Conservation (phyloP, 2,329 filamentous ascomycete species). For the Phaeosphaeriaceae sp. region DNA sequence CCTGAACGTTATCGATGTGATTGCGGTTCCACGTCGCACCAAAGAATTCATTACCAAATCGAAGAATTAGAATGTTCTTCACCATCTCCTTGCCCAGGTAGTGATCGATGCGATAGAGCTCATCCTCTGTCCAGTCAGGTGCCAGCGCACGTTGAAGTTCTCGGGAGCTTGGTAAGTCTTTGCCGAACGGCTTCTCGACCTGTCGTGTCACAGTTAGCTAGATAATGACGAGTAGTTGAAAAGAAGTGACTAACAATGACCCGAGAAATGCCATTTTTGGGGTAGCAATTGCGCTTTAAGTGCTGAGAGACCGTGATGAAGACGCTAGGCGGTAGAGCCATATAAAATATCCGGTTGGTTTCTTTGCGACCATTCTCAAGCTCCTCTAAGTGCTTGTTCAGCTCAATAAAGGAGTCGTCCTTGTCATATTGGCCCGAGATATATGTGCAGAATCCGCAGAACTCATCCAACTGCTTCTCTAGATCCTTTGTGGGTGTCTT, state of each 20-base stretch:
- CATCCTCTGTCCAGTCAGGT: constrained; percentile 98
- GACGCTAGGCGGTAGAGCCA: constrained; percentile 96
- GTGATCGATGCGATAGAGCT: constrained; percentile 99
- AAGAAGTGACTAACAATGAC: constrained; percentile 74
- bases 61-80: constrained; percentile 97
- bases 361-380: constrained; percentile 83
- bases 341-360: constrained; percentile 96
- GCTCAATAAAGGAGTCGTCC: constrained; percentile 87
- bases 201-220: constrained; percentile 48
- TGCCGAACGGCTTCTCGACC: constrained; percentile 99
- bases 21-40: constrained; percentile 98
- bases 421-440: constrained; percentile 97
- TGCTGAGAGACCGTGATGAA: constrained; percentile 98
- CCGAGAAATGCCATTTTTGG: constrained; percentile 84
- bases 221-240: constrained; percentile 7
- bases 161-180: constrained; percentile 91
- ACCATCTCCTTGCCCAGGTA: constrained; percentile 99
- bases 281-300: constrained; percentile 96
- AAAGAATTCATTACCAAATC: constrained; percentile 99
- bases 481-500: constrained; percentile 98
- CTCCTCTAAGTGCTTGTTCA: constrained; percentile 84
- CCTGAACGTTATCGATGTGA: constrained; percentile 98
- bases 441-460: constrained; percentile 87
- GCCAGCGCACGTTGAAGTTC: constrained; percentile 94
- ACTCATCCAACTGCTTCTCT: constrained; percentile 92